Evolutionary conservation across 2,329 filamentous ascomycete genomes (phyloP).

Genomic region (Pseudogymnoascus sp.): DNA sequence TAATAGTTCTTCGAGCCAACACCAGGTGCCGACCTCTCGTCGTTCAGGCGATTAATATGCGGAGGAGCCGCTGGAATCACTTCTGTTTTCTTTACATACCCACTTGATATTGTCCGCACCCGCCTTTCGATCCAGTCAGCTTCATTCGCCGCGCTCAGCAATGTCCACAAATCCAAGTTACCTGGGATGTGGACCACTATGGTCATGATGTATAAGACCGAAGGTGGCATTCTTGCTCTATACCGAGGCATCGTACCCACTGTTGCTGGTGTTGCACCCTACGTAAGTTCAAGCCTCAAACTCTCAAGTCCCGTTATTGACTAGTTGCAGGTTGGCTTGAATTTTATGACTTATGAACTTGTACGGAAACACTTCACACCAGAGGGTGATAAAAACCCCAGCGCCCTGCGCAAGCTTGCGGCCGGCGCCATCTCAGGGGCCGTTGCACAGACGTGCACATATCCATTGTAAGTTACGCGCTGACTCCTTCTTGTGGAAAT

Average conservation of each 20-base stretch:
- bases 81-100: conserved; percentile 91
- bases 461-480: conserved; percentile 71
- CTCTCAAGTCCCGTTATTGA: conserved; percentile 16
- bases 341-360: conserved; percentile 97
- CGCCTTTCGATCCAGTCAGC: conserved; percentile 93
- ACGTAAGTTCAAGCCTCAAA: conserved; percentile 48
- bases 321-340: conserved; percentile 67
- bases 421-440: conserved; percentile 93
- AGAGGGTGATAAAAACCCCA: conserved; percentile 80
- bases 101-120: conserved; percentile 94
- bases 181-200: conserved; percentile 92
- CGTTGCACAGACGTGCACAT: conserved; percentile 94
- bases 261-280: conserved; percentile 89
- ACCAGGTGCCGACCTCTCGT: conserved; percentile 65
- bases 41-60: conserved; percentile 73
- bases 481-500: conserved; percentile 11
- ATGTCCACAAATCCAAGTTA: conserved; percentile 54
- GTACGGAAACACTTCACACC: conserved; percentile 77
- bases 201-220: conserved; percentile 76
- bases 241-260: conserved; percentile 94
- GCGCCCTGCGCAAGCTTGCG: conserved; percentile 69
- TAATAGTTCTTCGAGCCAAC: conserved; percentile 68
- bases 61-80: conserved; percentile 91
- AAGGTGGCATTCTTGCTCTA: conserved; percentile 78
- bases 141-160: conserved; percentile 75